Evolutionary conservation across 2,329 filamentous ascomycete genomes (phyloP), one percentile per base, ranked within the genome.

Genomic region (Alternaria ventricosa): DNA sequence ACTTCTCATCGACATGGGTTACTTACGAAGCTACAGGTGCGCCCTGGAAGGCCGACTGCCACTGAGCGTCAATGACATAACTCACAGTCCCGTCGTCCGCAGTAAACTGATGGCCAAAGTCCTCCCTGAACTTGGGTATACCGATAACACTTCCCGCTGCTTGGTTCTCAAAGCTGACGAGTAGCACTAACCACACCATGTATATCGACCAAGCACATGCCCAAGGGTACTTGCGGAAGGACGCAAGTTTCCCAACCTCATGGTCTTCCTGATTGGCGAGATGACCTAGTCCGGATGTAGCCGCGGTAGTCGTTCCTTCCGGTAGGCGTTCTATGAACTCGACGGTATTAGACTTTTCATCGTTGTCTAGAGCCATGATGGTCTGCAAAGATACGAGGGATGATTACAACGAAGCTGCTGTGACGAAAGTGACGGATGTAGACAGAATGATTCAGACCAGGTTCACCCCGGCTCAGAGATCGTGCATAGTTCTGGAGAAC

Each of bases 11-110:
- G n/a, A n/a, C n/a, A n/a, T n/a, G n/a, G n/a, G n/a, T n/a, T n/a
- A 74, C 75, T 57, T 69, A 78, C 65, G 76, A 77, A 43, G 82
- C 82, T 18, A 83, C 76, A 3, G 82, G 82, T 0, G 74, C 83
- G 11, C 81, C 82, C 43, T 78, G 76, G 63, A 84, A 84, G 6
- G 82, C 82, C 20, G 75, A 77, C 65, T 85, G 82, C 83, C 83
- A 85, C 15, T 79, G 76, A 4, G 81, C 78, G 13, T 79, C 70
- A 9, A 84, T 69, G 7, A 83, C 81, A 71, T 80, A 84, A 58
- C 71, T 71, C 1, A 75, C 77, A 1, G 74, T 79, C 1, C 77
- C 73, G 47, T 74, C 64, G 15, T 51, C 58, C 27, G 55, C 63
- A 13, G 44, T 63, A 57, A 64, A 81, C 7, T 67, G 57, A 47